phyloP scores from a whole-genome alignment of 2,329 filamentous ascomycete genomes.

The Nigrospora oryzae region DNA sequence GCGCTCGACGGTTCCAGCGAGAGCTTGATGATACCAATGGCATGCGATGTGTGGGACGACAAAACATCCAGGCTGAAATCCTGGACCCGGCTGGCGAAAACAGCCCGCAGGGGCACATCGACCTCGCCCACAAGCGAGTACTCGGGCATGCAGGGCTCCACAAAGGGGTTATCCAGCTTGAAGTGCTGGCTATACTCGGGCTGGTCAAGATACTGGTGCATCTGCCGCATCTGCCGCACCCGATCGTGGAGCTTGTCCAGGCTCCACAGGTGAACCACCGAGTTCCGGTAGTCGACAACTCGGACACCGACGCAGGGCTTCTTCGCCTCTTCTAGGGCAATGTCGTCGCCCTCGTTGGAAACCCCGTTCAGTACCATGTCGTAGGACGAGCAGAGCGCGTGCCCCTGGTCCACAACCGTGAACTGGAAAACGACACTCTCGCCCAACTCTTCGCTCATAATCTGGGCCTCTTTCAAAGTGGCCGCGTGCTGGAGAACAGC shows the following conservation, averaged over 20 bases:
- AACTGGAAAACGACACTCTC: conserved; percentile 94
- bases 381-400: conserved; percentile 86
- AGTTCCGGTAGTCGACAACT: conserved; percentile 83
- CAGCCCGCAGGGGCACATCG: conserved; percentile 83
- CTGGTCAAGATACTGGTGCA: conserved; percentile 93
- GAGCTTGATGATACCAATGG: conserved; percentile 82
- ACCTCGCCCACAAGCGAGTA: conserved; percentile 91
- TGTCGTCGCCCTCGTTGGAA: conserved; percentile 74
- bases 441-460: conserved; percentile 95
- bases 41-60: conserved; percentile 85
- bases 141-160: conserved; percentile 81
- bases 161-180: conserved; percentile 86
- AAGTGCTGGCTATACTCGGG: conserved; percentile 93
- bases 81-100: conserved; percentile 90
- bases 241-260: conserved; percentile 84
- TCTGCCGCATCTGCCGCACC: conserved; percentile 86
- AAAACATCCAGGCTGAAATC: conserved; percentile 87
- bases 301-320: conserved; percentile 90
- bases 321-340: conserved; percentile 67
- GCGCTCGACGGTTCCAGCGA: conserved; percentile 91
- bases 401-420: conserved; percentile 79
- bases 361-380: conserved; percentile 93
- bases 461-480: conserved; percentile 86
- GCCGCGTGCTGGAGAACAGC: conserved; percentile 81
- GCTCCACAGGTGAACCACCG: conserved; percentile 87